Evolutionary conservation across 2,329 filamentous ascomycete genomes (phyloP), one percentile per base, ranked within the genome.

Genomic region (Ilyonectria sp.): DNA sequence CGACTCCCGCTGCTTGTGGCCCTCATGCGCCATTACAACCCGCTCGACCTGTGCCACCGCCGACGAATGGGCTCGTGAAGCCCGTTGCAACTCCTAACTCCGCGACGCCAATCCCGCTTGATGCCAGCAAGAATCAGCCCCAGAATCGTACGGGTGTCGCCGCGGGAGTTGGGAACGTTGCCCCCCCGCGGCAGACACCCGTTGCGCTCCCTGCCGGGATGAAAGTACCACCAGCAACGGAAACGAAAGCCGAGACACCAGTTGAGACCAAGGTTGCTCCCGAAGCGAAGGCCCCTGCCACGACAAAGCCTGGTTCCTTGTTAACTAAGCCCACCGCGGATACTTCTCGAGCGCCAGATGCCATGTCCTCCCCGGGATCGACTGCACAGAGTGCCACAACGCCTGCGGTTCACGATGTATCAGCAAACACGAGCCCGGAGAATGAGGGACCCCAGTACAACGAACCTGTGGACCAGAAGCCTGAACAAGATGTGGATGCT

Each of bases 301-400:
- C 44, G 6, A 33, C 60, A 43, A 67, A 61, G 52, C 63, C 58
- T 43, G 50, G 19, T 21, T 21, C 60, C 7, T 65, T 80, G 46
- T 75, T 78, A 10, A 77, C 81, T 10, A 82, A 80, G 44, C 70
- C 79, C 13, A 76, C 81, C 6, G 69, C 76, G n/a, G 82, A 85
- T 60, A 61, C 71, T 26, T 53, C 76, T 56, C 82, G 82, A 43
- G 73, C 79, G 56, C 75, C 79, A 2, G 88, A 89, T 69, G 79
- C 81, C 2, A 72, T 84, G 6, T 89, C 86, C 3, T 90, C 88
- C 2, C 86, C 88, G 17, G 84, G 83, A 3, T 95, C 93, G 6
- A 94, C 92, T 35, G 87, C 91, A 2, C 91, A 91, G 73, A 94
- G 92, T 49, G 90, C 90, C 61, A 90, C 91, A 23, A 96, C 93